Percentiles rank a stretch among this genome's conserved stretches.
Conservation (phyloP, 192 early-diverging fungal species). For the Jimgerdemannia flammicorona region DNA sequence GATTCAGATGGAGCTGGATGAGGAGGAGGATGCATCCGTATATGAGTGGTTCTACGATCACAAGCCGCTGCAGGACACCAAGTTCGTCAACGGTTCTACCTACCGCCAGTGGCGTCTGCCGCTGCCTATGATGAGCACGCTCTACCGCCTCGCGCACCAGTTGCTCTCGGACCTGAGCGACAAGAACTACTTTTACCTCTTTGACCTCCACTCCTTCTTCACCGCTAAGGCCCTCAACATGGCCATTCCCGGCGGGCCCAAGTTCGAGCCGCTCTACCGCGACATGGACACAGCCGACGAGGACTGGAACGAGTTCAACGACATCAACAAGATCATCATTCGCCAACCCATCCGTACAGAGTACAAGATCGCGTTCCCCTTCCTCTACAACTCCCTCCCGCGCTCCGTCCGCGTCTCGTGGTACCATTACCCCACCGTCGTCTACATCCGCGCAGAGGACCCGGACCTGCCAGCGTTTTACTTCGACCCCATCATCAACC, state of each 20-base stretch:
- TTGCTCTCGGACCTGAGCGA: slow-evolving; percentile 92
- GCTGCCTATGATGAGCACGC: slow-evolving; percentile 90
- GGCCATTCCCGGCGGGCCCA: slow-evolving; percentile 97
- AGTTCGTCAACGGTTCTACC: slow-evolving; percentile 80
- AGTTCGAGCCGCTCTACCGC: slow-evolving; percentile 96
- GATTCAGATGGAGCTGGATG: slow-evolving; percentile 98
- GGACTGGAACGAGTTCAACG: slow-evolving; percentile 99
- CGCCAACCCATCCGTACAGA: slow-evolving; percentile 98
- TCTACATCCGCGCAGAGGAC: slow-evolving; percentile 86
- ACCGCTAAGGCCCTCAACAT: slow-evolving; percentile 98
- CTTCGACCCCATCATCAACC: slow-evolving; percentile 96
- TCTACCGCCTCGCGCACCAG: slow-evolving; percentile 90
- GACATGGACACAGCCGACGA: slow-evolving; percentile 96
- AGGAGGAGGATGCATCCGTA: slow-evolving; percentile 89
- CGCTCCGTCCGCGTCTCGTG: slow-evolving; percentile 86
- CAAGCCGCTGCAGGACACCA: slow-evolving; percentile 75
- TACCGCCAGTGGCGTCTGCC: slow-evolving; percentile 91
- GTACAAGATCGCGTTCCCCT: slow-evolving; percentile 99
- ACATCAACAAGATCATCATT: slow-evolving; percentile 99
- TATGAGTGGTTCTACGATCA: slow-evolving; percentile 98
- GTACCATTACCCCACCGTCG: slow-evolving; percentile 93
- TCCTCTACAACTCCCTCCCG: slow-evolving; percentile 95
- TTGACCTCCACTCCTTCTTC: slow-evolving; percentile 92
- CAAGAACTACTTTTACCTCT: slow-evolving; percentile 98
- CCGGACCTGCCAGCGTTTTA: slow-evolving; percentile 97